These are phyloP conservation scores for Ochetophila trinervis DNA, from an alignment of 306 rosid genomes.

Conservation along the genomic window DNA sequence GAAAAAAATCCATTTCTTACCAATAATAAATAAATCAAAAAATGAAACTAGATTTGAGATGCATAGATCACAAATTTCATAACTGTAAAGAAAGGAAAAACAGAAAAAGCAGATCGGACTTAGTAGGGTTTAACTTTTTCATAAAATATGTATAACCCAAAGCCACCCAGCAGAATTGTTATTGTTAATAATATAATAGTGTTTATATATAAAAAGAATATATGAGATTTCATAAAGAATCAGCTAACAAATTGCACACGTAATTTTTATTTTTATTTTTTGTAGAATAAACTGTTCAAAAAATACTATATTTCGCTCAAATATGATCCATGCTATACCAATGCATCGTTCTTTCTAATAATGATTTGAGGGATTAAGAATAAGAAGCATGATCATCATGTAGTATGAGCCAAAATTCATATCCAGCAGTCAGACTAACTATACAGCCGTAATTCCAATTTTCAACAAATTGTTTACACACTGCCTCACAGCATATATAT, in stretches of 20 bases:
- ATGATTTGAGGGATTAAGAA: no score
- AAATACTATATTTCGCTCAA: not conserved
- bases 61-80: not conserved
- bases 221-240: not conserved
- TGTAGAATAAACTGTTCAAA: no score
- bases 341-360: not conserved
- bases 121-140: not conserved
- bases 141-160: not conserved
- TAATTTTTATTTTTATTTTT: not conserved
- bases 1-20: constrained; percentile 13
- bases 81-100: no score
- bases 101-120: not conserved
- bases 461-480: no score
- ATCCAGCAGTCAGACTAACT: no score
- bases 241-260: not conserved
- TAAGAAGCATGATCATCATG: no score
- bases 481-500: no score
- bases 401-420: no score
- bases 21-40: not conserved
- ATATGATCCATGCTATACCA: not conserved
- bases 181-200: not conserved
- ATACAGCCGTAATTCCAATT: no score
- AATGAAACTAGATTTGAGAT: not conserved
- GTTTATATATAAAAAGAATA: not conserved
- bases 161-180: not conserved